Conservation (phyloP, 306 rosid species). For the Casuarina cunninghamiana region DNA sequence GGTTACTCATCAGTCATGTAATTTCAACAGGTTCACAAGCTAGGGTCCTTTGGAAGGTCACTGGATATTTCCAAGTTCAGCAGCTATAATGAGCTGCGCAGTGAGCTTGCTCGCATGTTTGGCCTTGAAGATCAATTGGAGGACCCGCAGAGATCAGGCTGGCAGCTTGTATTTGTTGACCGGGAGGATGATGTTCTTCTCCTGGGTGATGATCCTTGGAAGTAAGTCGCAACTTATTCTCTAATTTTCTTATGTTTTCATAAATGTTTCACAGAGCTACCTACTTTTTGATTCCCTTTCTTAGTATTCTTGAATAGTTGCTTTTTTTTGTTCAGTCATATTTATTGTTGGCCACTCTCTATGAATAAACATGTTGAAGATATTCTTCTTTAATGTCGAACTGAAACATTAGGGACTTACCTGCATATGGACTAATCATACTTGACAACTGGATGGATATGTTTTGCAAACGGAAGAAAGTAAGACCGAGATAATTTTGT, state of each 20-base stretch:
- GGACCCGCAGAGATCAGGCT: slow-evolving; percentile 98
- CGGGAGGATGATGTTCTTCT: slow-evolving; percentile 93
- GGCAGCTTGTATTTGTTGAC: slow-evolving; percentile 99
- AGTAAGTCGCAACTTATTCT: slow-evolving; percentile 30
- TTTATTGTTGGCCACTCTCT: neutral
- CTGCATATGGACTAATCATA: neutral
- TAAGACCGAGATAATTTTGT: neutral
- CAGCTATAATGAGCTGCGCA: slow-evolving; percentile 79
- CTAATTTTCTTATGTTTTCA: neutral
- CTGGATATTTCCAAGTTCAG: slow-evolving; percentile 72
- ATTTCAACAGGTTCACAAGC: slow-evolving; percentile 46
- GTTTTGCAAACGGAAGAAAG: neutral
- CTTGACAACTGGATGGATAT: neutral
- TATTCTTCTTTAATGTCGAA: neutral
- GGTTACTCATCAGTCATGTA: neutral
- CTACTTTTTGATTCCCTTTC: slow-evolving; percentile 3
- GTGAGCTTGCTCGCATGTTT: slow-evolving; percentile 87
- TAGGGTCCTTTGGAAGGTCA: slow-evolving; percentile 65
- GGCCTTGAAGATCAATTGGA: slow-evolving; percentile 83
- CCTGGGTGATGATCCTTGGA: slow-evolving; percentile 78
- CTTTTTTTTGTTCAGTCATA: neutral
- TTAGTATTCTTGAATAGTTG: neutral
- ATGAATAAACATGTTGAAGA: neutral
- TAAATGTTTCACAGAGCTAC: neutral
- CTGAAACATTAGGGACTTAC: neutral